phyloP scores from a whole-genome alignment of 192 early-diverging fungal genomes.

The Coemansia sp. region DNA sequence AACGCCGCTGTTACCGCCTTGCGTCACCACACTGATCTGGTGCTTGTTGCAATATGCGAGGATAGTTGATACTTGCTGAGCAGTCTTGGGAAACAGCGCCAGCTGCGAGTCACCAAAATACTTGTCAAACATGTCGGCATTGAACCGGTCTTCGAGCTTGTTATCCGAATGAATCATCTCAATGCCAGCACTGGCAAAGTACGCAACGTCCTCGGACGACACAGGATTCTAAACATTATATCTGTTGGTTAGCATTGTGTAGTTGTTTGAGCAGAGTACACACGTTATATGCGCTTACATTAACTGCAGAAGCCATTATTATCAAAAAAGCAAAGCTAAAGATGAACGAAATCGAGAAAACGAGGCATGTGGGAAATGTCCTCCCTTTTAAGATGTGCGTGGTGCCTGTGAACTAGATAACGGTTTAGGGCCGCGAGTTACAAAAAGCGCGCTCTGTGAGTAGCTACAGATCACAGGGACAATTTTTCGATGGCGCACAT shows the following conservation, averaged over 20 bases:
- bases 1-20: slow-evolving; percentile 96
- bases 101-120: slow-evolving; percentile 79
- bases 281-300: neutral
- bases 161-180: slow-evolving; percentile 12
- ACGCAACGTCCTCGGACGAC: slow-evolving; percentile 26
- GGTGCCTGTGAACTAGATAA: neutral
- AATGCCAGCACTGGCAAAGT: slow-evolving; percentile 29
- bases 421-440: neutral
- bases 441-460: neutral
- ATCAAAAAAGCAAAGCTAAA: neutral
- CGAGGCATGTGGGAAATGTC: neutral
- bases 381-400: neutral
- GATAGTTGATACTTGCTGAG: slow-evolving; percentile 79
- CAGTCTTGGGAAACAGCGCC: slow-evolving; percentile 79
- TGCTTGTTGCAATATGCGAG: slow-evolving; percentile 84
- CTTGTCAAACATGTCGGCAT: slow-evolving; percentile 89
- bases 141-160: slow-evolving; percentile 33
- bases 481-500: neutral
- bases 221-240: slow-evolving; percentile 14
- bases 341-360: neutral
- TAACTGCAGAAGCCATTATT: neutral
- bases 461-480: neutral
- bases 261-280: neutral
- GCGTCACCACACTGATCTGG: slow-evolving; percentile 83
- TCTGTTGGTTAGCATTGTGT: neutral